Evolutionary conservation across 2,329 filamentous ascomycete species (phyloP), one percentile per base, ranked within the genome.

Genomic region (Beauveria medogensis): DNA sequence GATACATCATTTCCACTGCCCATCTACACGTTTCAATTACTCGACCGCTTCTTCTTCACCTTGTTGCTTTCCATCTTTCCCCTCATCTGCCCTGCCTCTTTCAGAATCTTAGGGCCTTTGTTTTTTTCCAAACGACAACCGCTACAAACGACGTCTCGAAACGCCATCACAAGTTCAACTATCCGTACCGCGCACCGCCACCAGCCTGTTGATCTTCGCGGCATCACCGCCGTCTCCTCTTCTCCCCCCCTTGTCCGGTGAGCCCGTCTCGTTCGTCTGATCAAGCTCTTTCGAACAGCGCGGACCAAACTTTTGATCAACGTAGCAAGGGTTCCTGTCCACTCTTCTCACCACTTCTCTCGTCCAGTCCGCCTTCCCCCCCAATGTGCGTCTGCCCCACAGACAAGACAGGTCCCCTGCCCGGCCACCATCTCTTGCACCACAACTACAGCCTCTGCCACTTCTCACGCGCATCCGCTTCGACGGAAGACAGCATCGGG

Each of bases 311-410:
- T 55, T 14, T 37, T 24, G 28, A 56, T 56, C 46, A 56, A 46
- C 54, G 12, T 43, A 47, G 43, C 54, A 22, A 46, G 54, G 54
- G 28, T 52, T 43, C 43, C 28, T 26, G 41, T 34, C 18, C 40
- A 20, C 53, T 44, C 26, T 47, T 16, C 7, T 46, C 54, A 56
- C 54, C 41, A 47, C 53, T 24, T 55, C 40, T 55, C 34, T 53
- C 50, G n/a, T 22, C 14, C 12, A 14, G 34, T 34, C 26, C 10
- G 28, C 48, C 22, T 22, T 3, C 28, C 54, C 54, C 41, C 55
- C 55, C 40, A 41, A 57, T 57, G 46, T 58, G 46, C 43, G 46
- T 51, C 55, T 58, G 55, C 16, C 55, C 55, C 55, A 58, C 55
- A 22, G 37, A 48, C 46, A 22, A 16, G 46, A 51, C 46, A 51